phyloP scores from a whole-genome alignment of 768 basidiomycete genomes.

The Erythrobasidium yunnanense region DNA sequence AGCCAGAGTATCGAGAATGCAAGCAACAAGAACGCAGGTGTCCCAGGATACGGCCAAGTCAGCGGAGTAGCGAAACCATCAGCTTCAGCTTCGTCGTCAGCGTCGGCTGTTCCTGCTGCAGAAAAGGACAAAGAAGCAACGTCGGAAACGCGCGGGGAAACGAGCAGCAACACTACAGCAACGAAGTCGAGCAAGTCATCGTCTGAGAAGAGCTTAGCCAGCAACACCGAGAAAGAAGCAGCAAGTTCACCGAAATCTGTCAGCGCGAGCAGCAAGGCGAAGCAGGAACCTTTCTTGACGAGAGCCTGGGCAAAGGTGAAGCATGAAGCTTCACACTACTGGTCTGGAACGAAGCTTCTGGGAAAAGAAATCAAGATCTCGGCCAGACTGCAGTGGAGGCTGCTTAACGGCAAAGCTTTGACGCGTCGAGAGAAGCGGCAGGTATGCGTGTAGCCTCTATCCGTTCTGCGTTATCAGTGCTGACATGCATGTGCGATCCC shows the following conservation, averaged over 20 bases:
- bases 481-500: neutral
- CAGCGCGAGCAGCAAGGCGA: slow-evolving; percentile 15
- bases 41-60: too few relatives aligned
- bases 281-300: slow-evolving; percentile 39
- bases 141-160: neutral
- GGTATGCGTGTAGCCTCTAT: slow-evolving; percentile 46
- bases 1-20: too few relatives aligned
- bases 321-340: slow-evolving; percentile 91
- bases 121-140: neutral
- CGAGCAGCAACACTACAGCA: neutral
- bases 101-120: neutral
- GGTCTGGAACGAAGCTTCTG: slow-evolving; percentile 87
- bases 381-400: slow-evolving; percentile 73
- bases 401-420: slow-evolving; percentile 77
- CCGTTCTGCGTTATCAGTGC: neutral
- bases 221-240: neutral
- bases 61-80: too few relatives aligned
- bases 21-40: too few relatives aligned
- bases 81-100: too few relatives aligned
- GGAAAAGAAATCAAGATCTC: slow-evolving; percentile 91
- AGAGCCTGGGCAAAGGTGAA: slow-evolving; percentile 86
- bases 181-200: neutral
- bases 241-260: neutral
- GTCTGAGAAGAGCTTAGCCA: neutral
- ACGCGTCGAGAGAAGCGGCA: slow-evolving; percentile 89